Base-by-base conservation (phyloP, 2,329 filamentous ascomycete species). In the Lasiodiplodia hormozganensis region DNA sequence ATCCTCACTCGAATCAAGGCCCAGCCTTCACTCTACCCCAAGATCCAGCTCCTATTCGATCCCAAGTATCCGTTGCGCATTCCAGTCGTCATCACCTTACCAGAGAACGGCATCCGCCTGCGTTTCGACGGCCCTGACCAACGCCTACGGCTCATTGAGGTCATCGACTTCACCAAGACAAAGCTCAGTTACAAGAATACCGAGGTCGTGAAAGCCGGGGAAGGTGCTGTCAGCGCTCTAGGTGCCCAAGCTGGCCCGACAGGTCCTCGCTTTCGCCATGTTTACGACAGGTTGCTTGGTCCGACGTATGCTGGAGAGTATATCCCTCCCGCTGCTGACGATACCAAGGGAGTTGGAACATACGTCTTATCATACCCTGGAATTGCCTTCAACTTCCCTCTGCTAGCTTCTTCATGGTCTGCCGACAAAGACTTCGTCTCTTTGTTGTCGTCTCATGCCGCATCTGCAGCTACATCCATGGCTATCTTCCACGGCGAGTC, bases 301-400 rank as follows among this genome's bases (percentile, higher is more conserved):
- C 94, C 94, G 21, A 96, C 95, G 0, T 98, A 97, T 77, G 92
- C 92, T 1, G 96, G 96, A 71, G 96, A 99, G 83, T 99, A 95
- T 76, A 86, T 97, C 47, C 86, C 90, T 10, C 88, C 92, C 0
- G 78, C 80, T 7, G 75, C 83, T 1, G 84, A 83, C 3, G 81
- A 84, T 43, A 82, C 84, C 52, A 83, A 75, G 18, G 78, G 84
- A 18, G 82, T 85, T 69, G 94, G 94, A 18, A 91, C 89, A 25
- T 99, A 98, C 76, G 89, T 97, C 40, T 84, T 99, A 40, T 98
- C 95, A 1, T 99, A 97, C 80, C 94, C 95, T 0, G 96, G 96
- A 0, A 89, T 99, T 36, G 93, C 95, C 0, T 97, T 98, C 77
- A 94, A 92, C 47, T 99, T 99, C 72, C 89, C 93, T 0, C 84